Evolutionary conservation across 495 filamentous ascomycete genomes (phyloP).

Genomic region (Lophiotrema nucula): DNA sequence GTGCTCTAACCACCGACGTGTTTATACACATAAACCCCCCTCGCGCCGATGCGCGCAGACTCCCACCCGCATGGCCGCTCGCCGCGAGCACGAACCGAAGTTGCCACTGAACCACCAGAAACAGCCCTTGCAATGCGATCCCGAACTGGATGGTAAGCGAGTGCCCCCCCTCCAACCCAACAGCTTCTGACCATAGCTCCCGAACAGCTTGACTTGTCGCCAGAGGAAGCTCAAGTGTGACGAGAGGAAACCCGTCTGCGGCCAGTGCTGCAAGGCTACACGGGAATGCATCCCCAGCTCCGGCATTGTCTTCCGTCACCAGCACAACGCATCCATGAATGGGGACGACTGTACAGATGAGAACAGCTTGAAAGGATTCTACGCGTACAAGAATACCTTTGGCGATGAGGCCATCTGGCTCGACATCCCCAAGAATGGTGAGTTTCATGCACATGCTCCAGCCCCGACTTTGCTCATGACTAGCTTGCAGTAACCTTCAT

Average conservation of each 20-base stretch:
- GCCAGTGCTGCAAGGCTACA: slow-evolving; percentile 59
- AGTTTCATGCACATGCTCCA: neutral
- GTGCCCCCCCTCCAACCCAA: neutral
- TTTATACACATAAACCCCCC: slow-evolving; percentile 12
- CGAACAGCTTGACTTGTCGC: slow-evolving; percentile 59
- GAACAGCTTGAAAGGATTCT: slow-evolving; percentile 60
- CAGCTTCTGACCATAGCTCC: neutral
- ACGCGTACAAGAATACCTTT: slow-evolving; percentile 69
- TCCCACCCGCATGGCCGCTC: too few species aligned
- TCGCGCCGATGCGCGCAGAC: neutral
- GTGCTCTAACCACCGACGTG: slow-evolving; percentile 3
- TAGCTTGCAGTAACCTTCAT: slow-evolving; percentile 57
- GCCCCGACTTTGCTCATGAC: neutral
- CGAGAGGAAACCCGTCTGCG: slow-evolving; percentile 58
- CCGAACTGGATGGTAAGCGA: slow-evolving; percentile 31
- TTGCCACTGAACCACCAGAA: neutral
- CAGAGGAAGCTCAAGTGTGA: slow-evolving; percentile 65
- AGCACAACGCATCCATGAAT: slow-evolving; percentile 74
- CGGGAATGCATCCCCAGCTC: slow-evolving; percentile 62
- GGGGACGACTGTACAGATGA: slow-evolving; percentile 43
- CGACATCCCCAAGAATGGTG: slow-evolving; percentile 60
- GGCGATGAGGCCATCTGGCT: slow-evolving; percentile 61
- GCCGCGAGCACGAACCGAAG: too few species aligned
- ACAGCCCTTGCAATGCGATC: slow-evolving; percentile 20
- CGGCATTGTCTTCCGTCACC: slow-evolving; percentile 66